A percentile compares a stretch with the other conserved stretches of the same genome.
phyloP scores from a whole-genome alignment of 139 green algal species.

The Picocystis salinarum region DNA sequence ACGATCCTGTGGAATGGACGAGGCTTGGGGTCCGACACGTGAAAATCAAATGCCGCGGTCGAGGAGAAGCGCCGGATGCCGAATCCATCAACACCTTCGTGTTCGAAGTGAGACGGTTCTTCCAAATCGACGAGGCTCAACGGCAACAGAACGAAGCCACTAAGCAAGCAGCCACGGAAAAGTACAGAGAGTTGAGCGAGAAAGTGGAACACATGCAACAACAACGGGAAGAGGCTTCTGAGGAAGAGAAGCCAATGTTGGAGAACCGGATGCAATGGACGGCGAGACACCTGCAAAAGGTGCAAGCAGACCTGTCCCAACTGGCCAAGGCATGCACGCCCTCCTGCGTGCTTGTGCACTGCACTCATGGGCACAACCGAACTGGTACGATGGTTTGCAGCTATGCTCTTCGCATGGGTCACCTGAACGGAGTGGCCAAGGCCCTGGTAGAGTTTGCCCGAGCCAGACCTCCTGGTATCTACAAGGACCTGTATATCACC shows the following conservation, averaged over 20 bases:
- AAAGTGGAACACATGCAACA: too few relatives aligned
- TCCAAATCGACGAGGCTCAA: too few relatives aligned
- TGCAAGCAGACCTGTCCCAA: too few relatives aligned
- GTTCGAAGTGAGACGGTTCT: too few relatives aligned
- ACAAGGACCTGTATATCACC: constrained; percentile 88
- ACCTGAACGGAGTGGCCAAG: constrained; percentile 13
- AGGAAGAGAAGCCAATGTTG: too few relatives aligned
- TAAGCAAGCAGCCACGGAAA: too few relatives aligned
- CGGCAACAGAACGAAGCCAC: too few relatives aligned
- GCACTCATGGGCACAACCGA: constrained; percentile 95
- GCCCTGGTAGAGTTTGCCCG: constrained; percentile 42
- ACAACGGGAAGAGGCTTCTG: too few relatives aligned
- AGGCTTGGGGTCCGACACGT: constrained; percentile 21
- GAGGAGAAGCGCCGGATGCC: constrained; percentile 43
- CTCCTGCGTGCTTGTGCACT: constrained; percentile 68
- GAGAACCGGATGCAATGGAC: too few relatives aligned
- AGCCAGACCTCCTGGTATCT: constrained; percentile 75
- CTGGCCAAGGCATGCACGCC: too few relatives aligned
- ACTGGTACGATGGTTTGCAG: constrained; percentile 29
- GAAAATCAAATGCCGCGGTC: constrained; percentile 61
- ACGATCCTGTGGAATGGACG: constrained; percentile 33
- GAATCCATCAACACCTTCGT: constrained; percentile 60
- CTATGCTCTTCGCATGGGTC: background rate
- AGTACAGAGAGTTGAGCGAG: too few relatives aligned
- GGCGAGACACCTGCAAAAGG: too few relatives aligned